Percentiles rank a stretch among this genome's conserved stretches.
Evolutionary conservation across 2,329 filamentous ascomycete genomes (phyloP).

Genomic region (Aspergillus calidoustus): DNA sequence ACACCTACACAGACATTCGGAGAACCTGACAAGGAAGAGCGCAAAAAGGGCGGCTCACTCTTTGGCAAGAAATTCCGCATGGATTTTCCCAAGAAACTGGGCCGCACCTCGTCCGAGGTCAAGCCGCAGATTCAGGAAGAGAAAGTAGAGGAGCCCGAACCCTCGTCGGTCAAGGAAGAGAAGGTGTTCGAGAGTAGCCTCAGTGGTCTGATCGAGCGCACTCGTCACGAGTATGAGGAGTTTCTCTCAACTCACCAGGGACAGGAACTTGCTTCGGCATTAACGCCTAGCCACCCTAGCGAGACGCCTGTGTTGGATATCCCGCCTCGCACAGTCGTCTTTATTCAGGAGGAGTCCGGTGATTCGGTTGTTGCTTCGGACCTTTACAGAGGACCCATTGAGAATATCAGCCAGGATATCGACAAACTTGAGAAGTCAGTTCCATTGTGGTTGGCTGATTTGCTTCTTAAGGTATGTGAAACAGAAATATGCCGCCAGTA

Average conservation of each 20-base stretch:
- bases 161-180: conserved; percentile 57
- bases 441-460: conserved; percentile 90
- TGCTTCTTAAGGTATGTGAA: conserved; percentile 68
- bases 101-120: conserved; percentile 67
- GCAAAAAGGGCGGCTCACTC: conserved; percentile 61
- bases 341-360: conserved; percentile 68
- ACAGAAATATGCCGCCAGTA: neutral
- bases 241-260: conserved; percentile 44
- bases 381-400: conserved; percentile 87
- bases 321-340: conserved; percentile 59
- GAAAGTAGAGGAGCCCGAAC: conserved; percentile 63
- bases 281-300: conserved; percentile 48
- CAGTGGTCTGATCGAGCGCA: conserved; percentile 50
- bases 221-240: conserved; percentile 52
- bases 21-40: conserved; percentile 65
- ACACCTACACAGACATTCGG: conserved; percentile 56
- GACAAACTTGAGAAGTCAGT: conserved; percentile 84
- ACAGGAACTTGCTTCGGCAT: conserved; percentile 42
- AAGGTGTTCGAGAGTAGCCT: conserved; percentile 53
- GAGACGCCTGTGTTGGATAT: conserved; percentile 52
- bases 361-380: conserved; percentile 73
- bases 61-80: conserved; percentile 87
- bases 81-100: conserved; percentile 78
- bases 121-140: conserved; percentile 78
- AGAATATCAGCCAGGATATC: conserved; percentile 73